phyloP scores from a whole-genome alignment of 164 flowering plant species.

The Sextonia rubra region DNA sequence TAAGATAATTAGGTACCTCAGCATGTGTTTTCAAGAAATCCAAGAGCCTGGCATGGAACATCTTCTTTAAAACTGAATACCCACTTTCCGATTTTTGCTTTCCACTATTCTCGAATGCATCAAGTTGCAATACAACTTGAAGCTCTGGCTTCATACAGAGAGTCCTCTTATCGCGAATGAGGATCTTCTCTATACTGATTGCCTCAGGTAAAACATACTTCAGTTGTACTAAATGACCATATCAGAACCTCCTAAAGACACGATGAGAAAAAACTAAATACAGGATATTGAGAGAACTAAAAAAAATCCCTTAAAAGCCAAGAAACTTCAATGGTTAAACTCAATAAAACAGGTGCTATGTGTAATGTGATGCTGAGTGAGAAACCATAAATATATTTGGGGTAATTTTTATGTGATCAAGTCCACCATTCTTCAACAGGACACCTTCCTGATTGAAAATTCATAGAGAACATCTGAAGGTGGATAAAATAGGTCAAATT shows the following conservation, averaged over 20 bases:
- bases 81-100: conserved; percentile 26
- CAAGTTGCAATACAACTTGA: conserved; percentile 34
- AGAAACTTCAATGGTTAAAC: too few species aligned
- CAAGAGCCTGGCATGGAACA: conserved; percentile 42
- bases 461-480: too few species aligned
- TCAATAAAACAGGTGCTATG: too few species aligned
- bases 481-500: too few species aligned
- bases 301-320: too few species aligned
- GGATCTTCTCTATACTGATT: conserved; percentile 46
- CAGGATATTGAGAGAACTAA: background rate
- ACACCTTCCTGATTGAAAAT: too few species aligned
- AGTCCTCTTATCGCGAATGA: conserved; percentile 54
- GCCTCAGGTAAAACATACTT: conserved; percentile 73
- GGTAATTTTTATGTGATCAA: too few species aligned
- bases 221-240: conserved; percentile 73
- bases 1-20: conserved; percentile 41
- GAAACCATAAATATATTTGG: too few species aligned
- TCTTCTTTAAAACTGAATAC: conserved; percentile 39
- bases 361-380: too few species aligned
- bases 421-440: too few species aligned
- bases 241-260: conserved; percentile 64
- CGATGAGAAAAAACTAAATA: background rate
- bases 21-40: conserved; percentile 57
- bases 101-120: conserved; percentile 28
- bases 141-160: conserved; percentile 76